Conservation (phyloP, 495 filamentous ascomycete species). For the Trichoderma parareesei region DNA sequence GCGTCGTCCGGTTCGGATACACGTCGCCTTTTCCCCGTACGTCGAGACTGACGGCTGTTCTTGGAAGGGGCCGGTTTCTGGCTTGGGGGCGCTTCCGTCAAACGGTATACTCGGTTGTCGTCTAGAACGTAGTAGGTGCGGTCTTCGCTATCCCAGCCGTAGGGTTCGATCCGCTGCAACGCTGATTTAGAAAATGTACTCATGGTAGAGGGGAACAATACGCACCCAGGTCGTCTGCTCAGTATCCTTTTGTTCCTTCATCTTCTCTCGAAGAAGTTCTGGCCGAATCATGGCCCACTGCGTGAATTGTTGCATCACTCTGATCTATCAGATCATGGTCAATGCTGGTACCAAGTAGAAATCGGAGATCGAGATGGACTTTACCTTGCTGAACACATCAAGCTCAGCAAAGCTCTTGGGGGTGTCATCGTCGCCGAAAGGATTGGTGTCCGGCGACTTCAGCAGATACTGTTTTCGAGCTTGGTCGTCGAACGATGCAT, state of each 20-base stretch:
- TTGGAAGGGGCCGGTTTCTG: constrained; percentile 62
- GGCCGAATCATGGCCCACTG: constrained; percentile 81
- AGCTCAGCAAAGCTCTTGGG: constrained; percentile 70
- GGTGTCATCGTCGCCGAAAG: constrained; percentile 72
- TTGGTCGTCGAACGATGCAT: constrained; percentile 89
- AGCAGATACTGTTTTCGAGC: constrained; percentile 81
- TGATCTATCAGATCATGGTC: constrained; percentile 42
- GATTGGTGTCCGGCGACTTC: constrained; percentile 73
- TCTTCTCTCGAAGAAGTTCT: constrained; percentile 76
- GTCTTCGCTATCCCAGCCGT: constrained; percentile 79
- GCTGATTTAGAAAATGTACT: constrained; percentile 16
- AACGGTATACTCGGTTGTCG: constrained; percentile 86
- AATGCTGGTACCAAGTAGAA: neutral
- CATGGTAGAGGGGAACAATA: constrained; percentile 1
- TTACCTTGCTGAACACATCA: constrained; percentile 72
- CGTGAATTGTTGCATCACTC: constrained; percentile 82
- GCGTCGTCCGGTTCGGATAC: constrained; percentile 46
- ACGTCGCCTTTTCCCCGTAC: constrained; percentile 29
- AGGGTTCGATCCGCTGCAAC: constrained; percentile 76
- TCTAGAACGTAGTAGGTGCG: constrained; percentile 85
- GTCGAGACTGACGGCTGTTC: constrained; percentile 42
- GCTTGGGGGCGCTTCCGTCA: constrained; percentile 56
- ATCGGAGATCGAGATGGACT: neutral
- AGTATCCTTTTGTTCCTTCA: constrained; percentile 70
- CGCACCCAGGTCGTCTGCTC: constrained; percentile 82